These are phyloP conservation scores for Trypanosoma rangeli DNA, from an alignment of 208 protist species.

Conservation along the genomic window DNA sequence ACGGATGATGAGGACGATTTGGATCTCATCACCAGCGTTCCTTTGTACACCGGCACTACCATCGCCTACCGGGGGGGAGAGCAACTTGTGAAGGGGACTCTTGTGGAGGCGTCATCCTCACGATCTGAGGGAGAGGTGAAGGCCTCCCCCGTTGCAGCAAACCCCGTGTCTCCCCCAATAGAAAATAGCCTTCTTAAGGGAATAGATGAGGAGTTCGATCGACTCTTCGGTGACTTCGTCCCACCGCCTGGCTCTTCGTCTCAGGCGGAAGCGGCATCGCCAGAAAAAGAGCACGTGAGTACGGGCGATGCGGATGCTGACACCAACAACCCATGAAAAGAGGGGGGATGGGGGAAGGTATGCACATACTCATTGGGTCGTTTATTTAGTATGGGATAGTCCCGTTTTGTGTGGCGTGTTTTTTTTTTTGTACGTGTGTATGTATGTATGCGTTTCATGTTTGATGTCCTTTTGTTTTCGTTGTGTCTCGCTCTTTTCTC, in stretches of 20 bases:
- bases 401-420: background rate
- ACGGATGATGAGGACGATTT: constrained; percentile 67
- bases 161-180: background rate
- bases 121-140: background rate
- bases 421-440: background rate
- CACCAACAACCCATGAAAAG: background rate
- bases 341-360: background rate
- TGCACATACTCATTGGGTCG: background rate
- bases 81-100: constrained; percentile 12
- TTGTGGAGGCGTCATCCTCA: background rate
- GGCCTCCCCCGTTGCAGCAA: background rate
- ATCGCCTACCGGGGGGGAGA: constrained; percentile 15
- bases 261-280: background rate
- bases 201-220: constrained; percentile 78
- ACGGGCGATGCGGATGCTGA: background rate
- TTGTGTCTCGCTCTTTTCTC: background rate
- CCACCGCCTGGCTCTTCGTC: background rate
- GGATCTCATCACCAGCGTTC: constrained; percentile 67
- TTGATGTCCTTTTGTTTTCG: too few relatives aligned
- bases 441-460: background rate
- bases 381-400: background rate
- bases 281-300: too few relatives aligned
- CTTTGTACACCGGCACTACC: constrained; percentile 17
- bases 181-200: constrained; percentile 18
- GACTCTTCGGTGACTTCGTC: constrained; percentile 51